Evolutionary conservation across 129 eudicot genomes (phyloP), one percentile per base, ranked within the genome.

Genomic region (Pittosporum tobira): DNA sequence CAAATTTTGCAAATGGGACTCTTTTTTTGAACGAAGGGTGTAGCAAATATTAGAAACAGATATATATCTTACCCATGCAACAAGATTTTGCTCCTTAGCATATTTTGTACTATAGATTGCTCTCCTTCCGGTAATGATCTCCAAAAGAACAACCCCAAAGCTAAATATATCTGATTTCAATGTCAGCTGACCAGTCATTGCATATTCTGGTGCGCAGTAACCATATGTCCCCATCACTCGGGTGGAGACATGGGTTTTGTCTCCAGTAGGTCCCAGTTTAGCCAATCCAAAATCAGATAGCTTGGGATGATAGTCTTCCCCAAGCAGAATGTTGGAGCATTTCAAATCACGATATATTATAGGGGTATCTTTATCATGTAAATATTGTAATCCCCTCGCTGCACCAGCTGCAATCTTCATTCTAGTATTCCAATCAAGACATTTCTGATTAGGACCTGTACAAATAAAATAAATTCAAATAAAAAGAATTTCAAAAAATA

Each of bases 151-250:
- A 48, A 89, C 95, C n/a, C 97, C 97, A n/a, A 89, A 82, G 71
- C 95, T 89, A 66, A 77, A 89, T 5, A 85, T 82, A 59, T 89
- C 97, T 5, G 95, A 89, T 54, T 85, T 89, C 61, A 82, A 89
- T 7, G 88, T 89, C 28, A 89, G 87, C 67, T 90, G 95, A 48
- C 98, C 98, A 6, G 95, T 85, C 97, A 85, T 79, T 44, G 97
- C 97, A 62, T 90, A 90, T 50, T 90, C 95, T 13, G 95, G 97
- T 38, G 96, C 97, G 76, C 97, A 90, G 52, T 90, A 90, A 2
- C 97, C 95, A 15, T 90, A 90, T 4, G 97, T 90, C 54, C 97
- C 97, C 97, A 85, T 90, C 70, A 90, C 97, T 51, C 97, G 74
- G 31, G 95, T 91, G 19, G 94, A 91, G 36, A 86, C 98, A 76